These are phyloP conservation scores for Phytophthora litchii DNA, from an alignment of 352 stramenopile species.

Conservation along the genomic window DNA sequence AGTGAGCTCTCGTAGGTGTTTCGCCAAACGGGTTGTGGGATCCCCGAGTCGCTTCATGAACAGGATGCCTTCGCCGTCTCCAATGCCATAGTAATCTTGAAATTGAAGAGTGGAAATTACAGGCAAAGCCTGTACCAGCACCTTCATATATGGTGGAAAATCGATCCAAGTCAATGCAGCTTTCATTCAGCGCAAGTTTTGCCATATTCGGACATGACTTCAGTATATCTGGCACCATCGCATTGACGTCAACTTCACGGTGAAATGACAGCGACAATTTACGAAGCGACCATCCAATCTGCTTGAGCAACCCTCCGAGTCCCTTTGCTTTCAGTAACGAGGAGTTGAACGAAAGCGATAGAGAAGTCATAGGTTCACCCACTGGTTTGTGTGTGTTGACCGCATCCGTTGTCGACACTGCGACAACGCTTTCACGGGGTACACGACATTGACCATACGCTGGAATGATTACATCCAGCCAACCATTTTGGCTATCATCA, in stretches of 20 bases:
- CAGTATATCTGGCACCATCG: constrained; percentile 14
- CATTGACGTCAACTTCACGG: constrained; percentile 19
- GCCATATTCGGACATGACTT: constrained; percentile 11
- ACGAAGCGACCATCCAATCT: constrained; percentile 22
- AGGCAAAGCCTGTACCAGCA: background rate
- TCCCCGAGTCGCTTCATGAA: constrained; percentile 27
- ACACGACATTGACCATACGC: too few relatives aligned
- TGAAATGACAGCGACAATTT: constrained; percentile 21
- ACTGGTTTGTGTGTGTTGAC: too few relatives aligned
- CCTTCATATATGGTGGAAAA: constrained; percentile 22
- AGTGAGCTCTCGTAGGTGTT: constrained; percentile 12
- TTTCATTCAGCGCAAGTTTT: constrained; percentile 13
- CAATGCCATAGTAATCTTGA: constrained; percentile 20
- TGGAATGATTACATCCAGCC: too few relatives aligned
- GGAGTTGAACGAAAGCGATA: too few relatives aligned
- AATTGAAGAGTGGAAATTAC: constrained; percentile 12
- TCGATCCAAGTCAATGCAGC: constrained; percentile 20
- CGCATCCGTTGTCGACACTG: too few relatives aligned
- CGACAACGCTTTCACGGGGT: too few relatives aligned
- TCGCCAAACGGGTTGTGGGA: constrained; percentile 11
- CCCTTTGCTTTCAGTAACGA: too few relatives aligned
- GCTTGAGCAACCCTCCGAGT: constrained; percentile 14
- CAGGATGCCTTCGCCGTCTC: constrained; percentile 6
- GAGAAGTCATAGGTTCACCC: too few relatives aligned
- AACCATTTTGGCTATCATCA: too few relatives aligned